Base-by-base conservation (phyloP, 495 filamentous ascomycete species). In the Aspergillus coremiiformis region DNA sequence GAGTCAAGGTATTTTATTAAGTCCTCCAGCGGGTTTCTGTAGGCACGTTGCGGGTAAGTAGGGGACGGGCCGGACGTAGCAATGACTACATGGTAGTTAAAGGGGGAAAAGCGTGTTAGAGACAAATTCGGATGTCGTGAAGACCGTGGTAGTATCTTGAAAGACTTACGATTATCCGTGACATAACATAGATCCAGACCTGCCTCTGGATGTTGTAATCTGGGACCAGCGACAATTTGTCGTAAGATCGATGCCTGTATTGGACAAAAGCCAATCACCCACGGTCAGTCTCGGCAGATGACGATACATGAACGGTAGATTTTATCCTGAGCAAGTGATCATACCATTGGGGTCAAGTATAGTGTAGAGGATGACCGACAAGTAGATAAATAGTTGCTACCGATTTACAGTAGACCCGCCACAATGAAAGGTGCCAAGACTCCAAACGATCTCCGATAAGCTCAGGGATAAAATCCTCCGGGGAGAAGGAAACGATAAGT, bases 131-230 rank as follows among this genome's bases (percentile, higher is more conserved):
- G 32, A 14, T 4, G n/a, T 1, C 1, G 32, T 12, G 32, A 35
- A 14, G 29, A 32, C 5, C 8, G n/a, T 3, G 10, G 12, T 14
- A 22, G 45, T 24, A 35, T 22, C 45, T 37, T 20, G 39, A 41
- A 44, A 50, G 24, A 22, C 52, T 49, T 59, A 82, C 85, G 84
- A 47, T 84, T 84, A 56, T 89, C 80, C 1, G 89, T 90, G 11
- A 97, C 90, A 68, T 98, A 98, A 75, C 92, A 98, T 37, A 98
- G 82, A 71, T 98, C 93, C 8, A 98, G 76, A 11, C 85, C 86
- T 2, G 93, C 83, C 71, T 95, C 90, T 19, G 86, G 78, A 66
- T 97, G 91, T 56, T 82, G 82, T 45, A 81, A 69, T 48, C 93
- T 81, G 15, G 92, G 92, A 9, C 90, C 86, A 37, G 89, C 87